phyloP scores from a whole-genome alignment of 2,329 filamentous ascomycete species.

The Aspergillus sp. region DNA sequence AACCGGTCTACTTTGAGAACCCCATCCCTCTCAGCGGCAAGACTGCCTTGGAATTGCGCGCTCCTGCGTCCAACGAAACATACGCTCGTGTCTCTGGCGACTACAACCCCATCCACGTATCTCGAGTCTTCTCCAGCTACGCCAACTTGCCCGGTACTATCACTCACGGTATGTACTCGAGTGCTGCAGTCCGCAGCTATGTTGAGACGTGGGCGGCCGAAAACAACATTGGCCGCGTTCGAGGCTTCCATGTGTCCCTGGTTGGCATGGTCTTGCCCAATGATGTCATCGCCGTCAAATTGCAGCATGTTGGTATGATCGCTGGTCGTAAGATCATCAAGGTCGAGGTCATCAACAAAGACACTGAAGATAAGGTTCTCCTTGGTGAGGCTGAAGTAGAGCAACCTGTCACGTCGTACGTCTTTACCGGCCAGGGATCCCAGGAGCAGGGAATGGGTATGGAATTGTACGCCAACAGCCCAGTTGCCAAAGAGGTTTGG shows the following conservation, averaged over 20 bases:
- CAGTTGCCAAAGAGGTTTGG: slow-evolving; percentile 96
- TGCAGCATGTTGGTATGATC: slow-evolving; percentile 97
- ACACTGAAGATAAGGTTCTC: slow-evolving; percentile 94
- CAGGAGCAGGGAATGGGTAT: slow-evolving; percentile 99
- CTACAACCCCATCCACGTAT: slow-evolving; percentile 98
- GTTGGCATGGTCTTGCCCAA: slow-evolving; percentile 99
- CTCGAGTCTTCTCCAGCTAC: slow-evolving; percentile 92
- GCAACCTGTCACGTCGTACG: slow-evolving; percentile 93
- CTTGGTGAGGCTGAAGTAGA: slow-evolving; percentile 96
- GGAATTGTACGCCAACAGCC: slow-evolving; percentile 92
- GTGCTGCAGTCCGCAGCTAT: slow-evolving; percentile 89
- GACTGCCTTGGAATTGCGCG: slow-evolving; percentile 82
- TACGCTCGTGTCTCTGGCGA: slow-evolving; percentile 97
- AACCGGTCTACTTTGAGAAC: slow-evolving; percentile 96
- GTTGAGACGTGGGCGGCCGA: slow-evolving; percentile 99
- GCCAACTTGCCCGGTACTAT: slow-evolving; percentile 96
- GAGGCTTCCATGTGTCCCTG: slow-evolving; percentile 93
- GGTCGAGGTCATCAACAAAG: slow-evolving; percentile 92
- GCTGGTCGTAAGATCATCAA: slow-evolving; percentile 99
- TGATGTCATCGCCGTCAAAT: slow-evolving; percentile 89
- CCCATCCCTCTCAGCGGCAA: slow-evolving; percentile 93
- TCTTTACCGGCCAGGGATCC: slow-evolving; percentile 97
- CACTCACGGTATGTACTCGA: slow-evolving; percentile 99
- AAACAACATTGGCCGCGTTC: slow-evolving; percentile 95
- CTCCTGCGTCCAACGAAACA: slow-evolving; percentile 94